phyloP scores from a whole-genome alignment of 2,329 filamentous ascomycete genomes.

The Cladorrhinum sp. region DNA sequence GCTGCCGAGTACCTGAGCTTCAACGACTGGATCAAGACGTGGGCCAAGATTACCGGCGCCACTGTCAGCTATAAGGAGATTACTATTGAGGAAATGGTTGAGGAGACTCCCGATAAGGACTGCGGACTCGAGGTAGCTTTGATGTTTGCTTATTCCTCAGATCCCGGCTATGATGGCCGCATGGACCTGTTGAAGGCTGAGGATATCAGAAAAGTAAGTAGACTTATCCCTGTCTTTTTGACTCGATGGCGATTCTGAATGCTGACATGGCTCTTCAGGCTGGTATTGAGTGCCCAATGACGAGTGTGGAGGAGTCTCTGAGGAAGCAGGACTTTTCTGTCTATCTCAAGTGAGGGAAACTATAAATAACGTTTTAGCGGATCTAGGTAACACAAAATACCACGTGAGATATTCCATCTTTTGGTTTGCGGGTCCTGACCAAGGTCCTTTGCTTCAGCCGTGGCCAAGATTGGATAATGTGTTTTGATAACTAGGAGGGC shows the following conservation, averaged over 20 bases:
- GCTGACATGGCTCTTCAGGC: constrained; percentile 31
- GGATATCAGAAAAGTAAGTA: constrained; percentile 42
- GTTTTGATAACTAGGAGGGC: too few species aligned
- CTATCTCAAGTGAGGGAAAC: constrained; percentile 20
- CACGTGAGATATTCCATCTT: too few species aligned
- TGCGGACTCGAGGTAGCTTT: constrained; percentile 42
- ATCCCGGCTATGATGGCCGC: constrained; percentile 49
- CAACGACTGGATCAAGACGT: constrained; percentile 43
- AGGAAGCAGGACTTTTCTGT: constrained; percentile 37
- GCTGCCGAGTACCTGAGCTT: constrained; percentile 46
- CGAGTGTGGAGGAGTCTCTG: constrained; percentile 37
- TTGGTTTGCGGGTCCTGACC: too few species aligned
- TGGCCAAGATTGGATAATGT: too few species aligned
- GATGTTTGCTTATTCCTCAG: constrained; percentile 47
- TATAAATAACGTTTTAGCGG: not conserved
- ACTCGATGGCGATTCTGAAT: not conserved
- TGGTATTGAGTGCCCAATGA: constrained; percentile 45
- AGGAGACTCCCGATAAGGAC: constrained; percentile 37
- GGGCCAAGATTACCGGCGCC: constrained; percentile 38
- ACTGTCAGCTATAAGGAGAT: constrained; percentile 39
- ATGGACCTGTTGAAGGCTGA: constrained; percentile 42
- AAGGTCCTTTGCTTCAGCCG: too few species aligned
- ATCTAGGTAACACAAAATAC: not conserved
- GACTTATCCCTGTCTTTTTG: not conserved
- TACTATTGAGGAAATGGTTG: constrained; percentile 40